Evolutionary conservation across 768 basidiomycete genomes (phyloP), one percentile per base, ranked within the genome.

Genomic region (Amanita phalloides): DNA sequence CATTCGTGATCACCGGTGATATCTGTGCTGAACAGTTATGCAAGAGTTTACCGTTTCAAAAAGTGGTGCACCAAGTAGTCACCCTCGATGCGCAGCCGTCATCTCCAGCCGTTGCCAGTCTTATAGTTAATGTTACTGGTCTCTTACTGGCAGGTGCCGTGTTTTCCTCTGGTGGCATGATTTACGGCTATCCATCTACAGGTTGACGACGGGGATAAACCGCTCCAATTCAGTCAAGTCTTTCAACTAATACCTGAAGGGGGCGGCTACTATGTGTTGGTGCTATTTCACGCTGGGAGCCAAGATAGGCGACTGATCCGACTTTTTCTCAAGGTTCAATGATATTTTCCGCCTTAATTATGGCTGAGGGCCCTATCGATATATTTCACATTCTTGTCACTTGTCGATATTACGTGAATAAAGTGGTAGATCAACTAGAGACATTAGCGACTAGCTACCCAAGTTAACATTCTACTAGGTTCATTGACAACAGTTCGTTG

Each of bases 281-380:
- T 72, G 9, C 38, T 26, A 14, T 9, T 37, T 53, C 39, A 61
- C 23, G n/a, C 26, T 38, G 13, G 42, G 14, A 36, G 13, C 14
- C 17, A 21, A 32, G 20, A 28, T 20, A 28, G 4, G n/a, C 28
- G 21, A 30, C 37, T 25, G 17, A 26, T 7, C 28, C 41, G 54
- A 30, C 56, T 4, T 21, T 33, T 8, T 44, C 10, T 43, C 30
- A 1, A 90, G 89, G 51, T 71, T 76, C 62, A 95, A 95, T 66
- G 90, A 94, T 65, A 82, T 94, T 55, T 94, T 96, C 87, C 86
- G 90, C 56, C 83, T 92, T 68, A 90, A 90, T 71, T 78, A 81
- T 62, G 85, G 79, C 57, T 37, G 33, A 37, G 72, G 63, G 63
- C 66, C 25, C 36, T 32, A 14, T 25, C 11, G 13, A 23, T 17